phyloP scores from a whole-genome alignment of 352 stramenopile species.

The Globisporangium nagaii region DNA sequence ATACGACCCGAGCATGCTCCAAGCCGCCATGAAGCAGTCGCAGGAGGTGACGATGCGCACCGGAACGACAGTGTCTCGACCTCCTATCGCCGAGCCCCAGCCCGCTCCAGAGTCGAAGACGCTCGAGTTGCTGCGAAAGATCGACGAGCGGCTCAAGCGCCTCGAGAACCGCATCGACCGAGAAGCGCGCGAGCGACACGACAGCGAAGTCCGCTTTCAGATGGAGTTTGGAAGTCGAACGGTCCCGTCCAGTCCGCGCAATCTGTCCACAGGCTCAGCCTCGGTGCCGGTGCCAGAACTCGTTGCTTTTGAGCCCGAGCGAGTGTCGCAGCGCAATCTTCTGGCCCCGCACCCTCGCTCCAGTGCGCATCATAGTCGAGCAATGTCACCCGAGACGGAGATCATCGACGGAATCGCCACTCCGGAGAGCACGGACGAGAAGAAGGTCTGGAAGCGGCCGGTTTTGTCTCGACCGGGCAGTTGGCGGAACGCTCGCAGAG shows the following conservation, averaged over 20 bases:
- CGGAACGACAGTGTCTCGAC: conserved; percentile 5
- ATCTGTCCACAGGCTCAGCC: not conserved
- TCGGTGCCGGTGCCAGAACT: conserved; percentile 7
- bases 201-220: conserved; percentile 39
- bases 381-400: not conserved
- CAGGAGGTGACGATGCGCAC: conserved; percentile 57
- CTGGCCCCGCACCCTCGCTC: conserved; percentile 14
- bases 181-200: conserved; percentile 38
- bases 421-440: conserved; percentile 21
- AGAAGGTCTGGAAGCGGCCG: conserved; percentile 28
- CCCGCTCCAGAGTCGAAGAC: conserved; percentile 15
- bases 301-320: conserved; percentile 53
- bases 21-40: conserved; percentile 71
- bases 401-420: conserved; percentile 20
- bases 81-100: conserved; percentile 3
- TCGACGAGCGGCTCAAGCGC: conserved; percentile 43
- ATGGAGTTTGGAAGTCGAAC: conserved; percentile 16
- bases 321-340: conserved; percentile 58
- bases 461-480: conserved; percentile 29
- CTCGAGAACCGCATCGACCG: conserved; percentile 44
- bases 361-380: not conserved
- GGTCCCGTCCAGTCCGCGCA: conserved; percentile 6
- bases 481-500: conserved; percentile 43
- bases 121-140: conserved; percentile 30
- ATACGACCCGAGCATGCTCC: conserved; percentile 69